phyloP scores from a whole-genome alignment of 352 stramenopile genomes.

The Pseudoperonospora humuli region DNA sequence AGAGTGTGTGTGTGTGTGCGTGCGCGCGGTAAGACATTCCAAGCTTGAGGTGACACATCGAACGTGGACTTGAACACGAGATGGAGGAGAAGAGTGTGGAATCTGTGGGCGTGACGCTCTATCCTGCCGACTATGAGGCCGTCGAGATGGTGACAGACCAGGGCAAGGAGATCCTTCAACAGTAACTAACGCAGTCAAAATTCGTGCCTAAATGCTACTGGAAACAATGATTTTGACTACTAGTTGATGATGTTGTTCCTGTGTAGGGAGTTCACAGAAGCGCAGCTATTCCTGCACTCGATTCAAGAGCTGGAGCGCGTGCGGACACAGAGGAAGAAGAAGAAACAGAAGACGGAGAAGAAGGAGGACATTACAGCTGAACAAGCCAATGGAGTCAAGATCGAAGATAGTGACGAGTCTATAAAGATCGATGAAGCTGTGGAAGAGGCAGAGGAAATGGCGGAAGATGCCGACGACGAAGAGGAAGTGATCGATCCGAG shows the following conservation, averaged over 20 bases:
- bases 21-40: neutral
- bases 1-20: neutral
- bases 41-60: neutral
- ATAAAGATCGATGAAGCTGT: conserved; percentile 19
- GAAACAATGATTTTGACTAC: neutral
- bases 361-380: conserved; percentile 5
- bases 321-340: conserved; percentile 52
- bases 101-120: conserved; percentile 65
- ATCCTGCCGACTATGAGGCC: conserved; percentile 64
- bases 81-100: conserved; percentile 43
- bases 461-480: conserved; percentile 25
- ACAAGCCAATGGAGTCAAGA: conserved; percentile 18
- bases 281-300: conserved; percentile 75
- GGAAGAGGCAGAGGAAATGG: conserved; percentile 15
- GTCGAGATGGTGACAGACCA: conserved; percentile 78
- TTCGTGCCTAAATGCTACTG: neutral
- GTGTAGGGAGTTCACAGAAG: conserved; percentile 71
- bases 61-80: conserved; percentile 6
- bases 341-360: conserved; percentile 29
- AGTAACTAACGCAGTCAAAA: conserved; percentile 26
- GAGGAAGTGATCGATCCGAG: conserved; percentile 81
- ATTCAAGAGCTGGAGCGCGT: conserved; percentile 74
- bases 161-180: conserved; percentile 69
- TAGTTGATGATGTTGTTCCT: neutral
- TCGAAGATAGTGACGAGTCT: conserved; percentile 25